These are phyloP conservation scores for Oidiodendron maius DNA, from an alignment of 495 filamentous ascomycete genomes.

Conservation along the genomic window DNA sequence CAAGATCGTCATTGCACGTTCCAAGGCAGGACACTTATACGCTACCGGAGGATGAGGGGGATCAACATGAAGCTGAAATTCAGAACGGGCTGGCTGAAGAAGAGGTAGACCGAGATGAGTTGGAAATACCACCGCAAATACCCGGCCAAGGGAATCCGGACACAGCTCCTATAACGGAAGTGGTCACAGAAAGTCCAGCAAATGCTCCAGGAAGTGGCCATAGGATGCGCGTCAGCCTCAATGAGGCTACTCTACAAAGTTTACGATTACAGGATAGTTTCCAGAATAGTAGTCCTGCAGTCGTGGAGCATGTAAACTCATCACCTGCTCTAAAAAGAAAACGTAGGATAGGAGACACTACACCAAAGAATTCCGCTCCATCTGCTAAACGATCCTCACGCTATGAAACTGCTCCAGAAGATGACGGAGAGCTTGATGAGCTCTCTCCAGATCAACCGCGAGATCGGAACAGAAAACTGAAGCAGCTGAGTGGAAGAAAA, in stretches of 20 bases:
- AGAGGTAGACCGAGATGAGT: neutral
- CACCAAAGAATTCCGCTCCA: neutral
- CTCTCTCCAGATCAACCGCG: slow-evolving; percentile 23
- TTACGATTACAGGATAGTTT: slow-evolving; percentile 8
- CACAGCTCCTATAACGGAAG: slow-evolving; percentile 5
- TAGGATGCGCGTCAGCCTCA: slow-evolving; percentile 4
- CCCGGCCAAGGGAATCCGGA: too few species aligned
- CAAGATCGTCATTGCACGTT: slow-evolving; percentile 8
- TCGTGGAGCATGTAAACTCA: neutral
- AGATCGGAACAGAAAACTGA: neutral
- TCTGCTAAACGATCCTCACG: neutral
- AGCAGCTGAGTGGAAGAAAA: neutral
- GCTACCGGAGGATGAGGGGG: slow-evolving; percentile 7
- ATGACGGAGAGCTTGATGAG: slow-evolving; percentile 15
- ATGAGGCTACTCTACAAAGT: slow-evolving; percentile 7
- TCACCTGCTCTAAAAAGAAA: slow-evolving; percentile 10
- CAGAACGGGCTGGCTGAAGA: slow-evolving; percentile 1
- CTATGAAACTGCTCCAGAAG: neutral
- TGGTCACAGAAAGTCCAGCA: slow-evolving; percentile 41
- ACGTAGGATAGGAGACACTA: slow-evolving; percentile 7
- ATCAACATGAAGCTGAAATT: neutral
- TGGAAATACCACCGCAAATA: too few species aligned
- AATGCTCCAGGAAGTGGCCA: slow-evolving; percentile 40
- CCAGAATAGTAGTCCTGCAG: neutral
- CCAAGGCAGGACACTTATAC: slow-evolving; percentile 16